These are phyloP conservation scores for Yamadazyma trypodendri DNA, from an alignment of 1,139 yeast genomes.

Conservation along the genomic window DNA sequence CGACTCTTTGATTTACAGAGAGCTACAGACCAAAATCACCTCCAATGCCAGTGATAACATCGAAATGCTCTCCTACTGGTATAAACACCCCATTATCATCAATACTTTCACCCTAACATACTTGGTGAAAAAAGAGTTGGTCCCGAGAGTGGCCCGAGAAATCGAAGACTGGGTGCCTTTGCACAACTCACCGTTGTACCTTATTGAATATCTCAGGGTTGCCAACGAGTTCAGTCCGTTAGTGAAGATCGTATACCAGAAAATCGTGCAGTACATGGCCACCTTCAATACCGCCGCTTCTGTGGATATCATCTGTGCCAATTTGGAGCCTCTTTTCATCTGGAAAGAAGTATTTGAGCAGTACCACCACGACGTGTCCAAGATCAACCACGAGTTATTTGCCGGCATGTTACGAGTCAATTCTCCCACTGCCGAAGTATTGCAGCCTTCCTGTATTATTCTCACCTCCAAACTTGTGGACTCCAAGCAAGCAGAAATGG, in stretches of 20 bases:
- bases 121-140: conserved; percentile 9
- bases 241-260: conserved; percentile 9
- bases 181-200: conserved; percentile 10
- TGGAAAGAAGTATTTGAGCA: conserved; percentile 14
- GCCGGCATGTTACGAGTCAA: not conserved
- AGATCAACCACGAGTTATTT: conserved; percentile 2
- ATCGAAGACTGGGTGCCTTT: conserved; percentile 11
- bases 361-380: conserved; percentile 2
- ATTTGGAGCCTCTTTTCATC: not conserved
- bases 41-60: conserved; percentile 8
- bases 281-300: not conserved
- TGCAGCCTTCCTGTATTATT: not conserved
- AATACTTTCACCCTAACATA: conserved; percentile 7
- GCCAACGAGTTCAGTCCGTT: conserved; percentile 7
- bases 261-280: conserved; percentile 6
- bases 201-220: conserved; percentile 12
- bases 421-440: not conserved
- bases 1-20: conserved; percentile 14
- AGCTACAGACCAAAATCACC: conserved; percentile 5
- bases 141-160: conserved; percentile 8
- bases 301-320: not conserved
- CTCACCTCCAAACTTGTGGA: not conserved
- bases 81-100: conserved; percentile 2
- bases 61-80: conserved; percentile 11
- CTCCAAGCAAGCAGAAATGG: conserved; percentile 9